phyloP scores from a whole-genome alignment of 192 early-diverging fungal species.

The Backusella psychrophila region DNA sequence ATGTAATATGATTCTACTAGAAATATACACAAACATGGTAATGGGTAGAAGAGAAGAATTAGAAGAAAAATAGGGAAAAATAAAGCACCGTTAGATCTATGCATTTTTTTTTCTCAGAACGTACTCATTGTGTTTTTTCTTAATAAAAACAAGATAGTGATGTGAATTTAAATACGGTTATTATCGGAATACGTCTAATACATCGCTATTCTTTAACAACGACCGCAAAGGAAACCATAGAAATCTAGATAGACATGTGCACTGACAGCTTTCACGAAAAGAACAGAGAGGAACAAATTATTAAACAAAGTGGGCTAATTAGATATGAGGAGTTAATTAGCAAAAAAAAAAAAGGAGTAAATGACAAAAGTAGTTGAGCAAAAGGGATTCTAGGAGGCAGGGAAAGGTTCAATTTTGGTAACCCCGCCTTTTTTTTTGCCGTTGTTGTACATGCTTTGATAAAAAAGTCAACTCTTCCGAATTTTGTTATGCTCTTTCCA shows the following conservation, averaged over 20 bases:
- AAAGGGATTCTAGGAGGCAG: neutral
- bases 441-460: neutral
- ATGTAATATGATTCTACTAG: neutral
- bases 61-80: neutral
- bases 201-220: neutral
- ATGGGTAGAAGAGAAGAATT: neutral
- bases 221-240: neutral
- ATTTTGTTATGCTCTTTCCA: neutral
- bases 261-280: constrained; percentile 1
- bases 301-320: neutral
- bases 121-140: neutral
- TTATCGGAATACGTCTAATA: neutral
- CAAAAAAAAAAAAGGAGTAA: neutral
- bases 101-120: neutral
- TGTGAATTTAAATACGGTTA: neutral
- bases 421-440: neutral
- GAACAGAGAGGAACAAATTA: neutral
- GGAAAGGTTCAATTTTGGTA: neutral
- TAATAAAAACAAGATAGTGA: neutral
- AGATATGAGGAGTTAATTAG: neutral
- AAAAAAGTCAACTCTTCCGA: neutral
- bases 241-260: neutral
- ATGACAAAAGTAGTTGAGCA: neutral
- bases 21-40: neutral
- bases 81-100: neutral